Percentiles rank a stretch among this genome's conserved stretches.
phyloP scores from a whole-genome alignment of 2,329 filamentous ascomycete species.

The Diaporthe citriasiana region DNA sequence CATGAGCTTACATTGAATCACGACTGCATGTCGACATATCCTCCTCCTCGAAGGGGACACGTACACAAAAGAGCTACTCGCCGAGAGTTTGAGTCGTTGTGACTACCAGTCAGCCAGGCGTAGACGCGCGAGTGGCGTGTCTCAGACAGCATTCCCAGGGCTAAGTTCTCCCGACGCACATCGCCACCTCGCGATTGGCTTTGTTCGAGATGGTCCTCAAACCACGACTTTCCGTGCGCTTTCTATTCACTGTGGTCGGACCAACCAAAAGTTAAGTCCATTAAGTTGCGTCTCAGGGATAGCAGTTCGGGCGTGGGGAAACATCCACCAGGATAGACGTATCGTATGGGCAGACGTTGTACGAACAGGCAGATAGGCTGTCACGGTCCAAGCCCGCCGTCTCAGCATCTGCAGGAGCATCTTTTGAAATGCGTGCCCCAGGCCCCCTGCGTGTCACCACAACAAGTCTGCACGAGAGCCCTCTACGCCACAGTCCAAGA shows the following conservation, averaged over 20 bases:
- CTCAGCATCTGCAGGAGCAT: constrained; percentile 33
- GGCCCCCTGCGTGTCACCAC: constrained; percentile 29
- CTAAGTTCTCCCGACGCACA: constrained; percentile 28
- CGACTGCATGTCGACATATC: background rate
- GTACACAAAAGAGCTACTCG: background rate
- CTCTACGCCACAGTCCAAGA: constrained; percentile 2
- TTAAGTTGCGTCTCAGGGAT: constrained; percentile 1
- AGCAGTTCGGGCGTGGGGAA: constrained; percentile 6
- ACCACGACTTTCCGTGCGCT: background rate
- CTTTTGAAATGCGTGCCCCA: background rate
- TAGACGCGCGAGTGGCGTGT: constrained; percentile 13
- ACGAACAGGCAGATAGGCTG: background rate
- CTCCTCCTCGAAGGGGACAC: background rate
- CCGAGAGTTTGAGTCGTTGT: background rate
- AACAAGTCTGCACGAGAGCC: constrained; percentile 1
- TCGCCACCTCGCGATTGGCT: constrained; percentile 16
- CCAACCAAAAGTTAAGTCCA: constrained; percentile 7
- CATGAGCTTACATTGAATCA: background rate
- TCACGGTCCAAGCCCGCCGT: background rate
- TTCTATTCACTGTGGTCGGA: background rate
- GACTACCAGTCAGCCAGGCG: constrained; percentile 11
- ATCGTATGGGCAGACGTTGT: too few relatives aligned
- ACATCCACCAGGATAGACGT: background rate
- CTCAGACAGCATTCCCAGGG: constrained; percentile 13
- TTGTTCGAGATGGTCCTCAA: constrained; percentile 21